Base-by-base conservation (phyloP, 2,329 filamentous ascomycete species). In the Ophiognomonia clavigignenti-juglandacearum region DNA sequence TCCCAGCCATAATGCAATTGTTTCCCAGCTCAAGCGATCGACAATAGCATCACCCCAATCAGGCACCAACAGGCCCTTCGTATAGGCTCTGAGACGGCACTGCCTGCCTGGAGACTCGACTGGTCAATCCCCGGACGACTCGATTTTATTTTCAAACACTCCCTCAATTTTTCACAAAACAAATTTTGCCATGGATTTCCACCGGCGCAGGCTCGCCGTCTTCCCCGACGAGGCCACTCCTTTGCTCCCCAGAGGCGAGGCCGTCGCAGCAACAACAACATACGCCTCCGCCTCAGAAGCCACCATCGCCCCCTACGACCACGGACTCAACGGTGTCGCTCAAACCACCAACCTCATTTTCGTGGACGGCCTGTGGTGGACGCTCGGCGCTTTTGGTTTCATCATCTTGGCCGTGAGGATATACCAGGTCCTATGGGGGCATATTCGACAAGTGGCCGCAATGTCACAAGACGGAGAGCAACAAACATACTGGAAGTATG, bases 341-440 rank as follows among this genome's bases (percentile, higher is more conserved):
- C 79, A 83, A 59, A 55, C 65, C 2, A 66, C 74, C 54, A 83
- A 85, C 60, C 61, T 78, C 54, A 55, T 78, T 11, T 79, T 82
- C 58, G 75, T 70, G 56, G 70, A 82, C 53, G 63, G 70, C 32
- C 58, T 83, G 11, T 84, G 80, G 80, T 81, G 74, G 74, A 80
- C 68, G 41, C 58, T 85, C 47, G 81, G 81, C 16, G 71, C 73
- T 47, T 64, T 80, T 46, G 79, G 68, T 38, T 58, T 83, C 43
- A 53, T 74, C 24, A 68, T 85, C 39, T 66, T 85, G 31, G 41
- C 62, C 18, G 68, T 82, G 52, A 72, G 80, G 45, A 61, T 83
- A 22, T 50, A 70, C 24, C 75, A 82, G 59, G 70, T 83, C 47
- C 58, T 64, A 24, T 78, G 74, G 72, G 70, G 71, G 39, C 74